Percentiles rank a stretch among this genome's conserved stretches.
Conservation (phyloP, 352 stramenopile species). For the Phytopythium montanum region DNA sequence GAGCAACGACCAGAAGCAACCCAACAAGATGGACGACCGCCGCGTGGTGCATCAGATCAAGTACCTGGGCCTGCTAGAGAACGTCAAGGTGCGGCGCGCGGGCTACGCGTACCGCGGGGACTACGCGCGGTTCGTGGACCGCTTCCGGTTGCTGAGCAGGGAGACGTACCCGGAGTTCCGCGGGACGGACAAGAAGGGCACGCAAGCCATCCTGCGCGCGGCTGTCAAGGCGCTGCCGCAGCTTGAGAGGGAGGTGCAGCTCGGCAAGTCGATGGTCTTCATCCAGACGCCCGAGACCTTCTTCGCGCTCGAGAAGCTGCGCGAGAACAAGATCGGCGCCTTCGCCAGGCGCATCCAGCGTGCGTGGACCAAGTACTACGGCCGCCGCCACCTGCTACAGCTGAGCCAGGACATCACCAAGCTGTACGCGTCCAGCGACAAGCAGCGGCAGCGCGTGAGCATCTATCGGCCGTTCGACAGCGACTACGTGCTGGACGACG, state of each 20-base stretch:
- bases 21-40: slow-evolving; percentile 82
- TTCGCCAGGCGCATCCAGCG: slow-evolving; percentile 82
- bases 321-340: slow-evolving; percentile 74
- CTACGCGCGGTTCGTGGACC: slow-evolving; percentile 83
- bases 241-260: slow-evolving; percentile 79
- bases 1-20: slow-evolving; percentile 87
- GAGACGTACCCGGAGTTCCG: slow-evolving; percentile 82
- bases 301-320: slow-evolving; percentile 86
- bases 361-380: slow-evolving; percentile 79
- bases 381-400: slow-evolving; percentile 76
- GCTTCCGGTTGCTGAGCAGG: slow-evolving; percentile 76
- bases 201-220: slow-evolving; percentile 74
- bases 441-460: slow-evolving; percentile 81
- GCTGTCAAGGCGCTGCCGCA: slow-evolving; percentile 66
- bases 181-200: slow-evolving; percentile 80
- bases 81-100: slow-evolving; percentile 84
- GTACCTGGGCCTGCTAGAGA: slow-evolving; percentile 84
- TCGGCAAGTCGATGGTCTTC: slow-evolving; percentile 91
- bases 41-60: slow-evolving; percentile 88
- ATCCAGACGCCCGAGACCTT: slow-evolving; percentile 89
- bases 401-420: slow-evolving; percentile 86
- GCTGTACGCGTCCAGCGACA: slow-evolving; percentile 74
- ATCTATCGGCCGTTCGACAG: slow-evolving; percentile 86
- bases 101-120: slow-evolving; percentile 86
- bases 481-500: slow-evolving; percentile 73